Base-by-base conservation (phyloP, 2,329 filamentous ascomycete species). In the Boeremia lycopersici region DNA sequence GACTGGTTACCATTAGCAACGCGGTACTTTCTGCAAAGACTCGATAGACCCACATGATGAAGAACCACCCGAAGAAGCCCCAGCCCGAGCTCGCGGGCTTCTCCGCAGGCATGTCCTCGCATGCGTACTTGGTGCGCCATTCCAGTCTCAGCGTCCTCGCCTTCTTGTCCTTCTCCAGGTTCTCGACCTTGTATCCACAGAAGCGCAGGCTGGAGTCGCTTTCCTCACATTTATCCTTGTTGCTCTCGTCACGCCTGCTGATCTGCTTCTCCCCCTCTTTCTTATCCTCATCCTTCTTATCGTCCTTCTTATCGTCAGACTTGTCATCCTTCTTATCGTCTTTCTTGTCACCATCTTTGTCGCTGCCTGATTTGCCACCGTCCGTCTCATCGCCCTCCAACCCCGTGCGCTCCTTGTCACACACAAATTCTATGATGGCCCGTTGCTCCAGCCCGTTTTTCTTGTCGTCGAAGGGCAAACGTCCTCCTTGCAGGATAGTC, bases 41-140 rank as follows among this genome's bases (percentile, higher is more conserved):
- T 23, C 10, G 15, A 10, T 10, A 15, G 34, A 53, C 90, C 82
- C 78, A 96, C 92, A 98, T 86, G 64, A 99, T 87, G 64, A 98
- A 85, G 69, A 98, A 85, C 95, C 95, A 99, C 15, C 93, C 97
- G 70, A 98, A 98, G 81, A 97, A 95, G 1, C 95, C 95, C 95
- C 93, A 98, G 70, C 86, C 83, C 48, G 81, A 79, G 53, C 79
- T 78, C 53, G 77, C 73, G 36, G 77, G 78, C 13, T 80, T 77
- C 42, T 78, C 76, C 25, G 74, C 74, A 4, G 63, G 65, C 45
- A 70, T 68, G 46, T 76, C 73, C 64, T 66, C 74, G 74, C 95
- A 98, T 0, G 91, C 93, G 70, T 91, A 87, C 74, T 93, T 91
- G 12, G 93, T 97, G 70, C 84, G 80, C 93, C 93, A 99, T 31